phyloP scores from a whole-genome alignment of 495 filamentous ascomycete species.

The Neurospora sp. region DNA sequence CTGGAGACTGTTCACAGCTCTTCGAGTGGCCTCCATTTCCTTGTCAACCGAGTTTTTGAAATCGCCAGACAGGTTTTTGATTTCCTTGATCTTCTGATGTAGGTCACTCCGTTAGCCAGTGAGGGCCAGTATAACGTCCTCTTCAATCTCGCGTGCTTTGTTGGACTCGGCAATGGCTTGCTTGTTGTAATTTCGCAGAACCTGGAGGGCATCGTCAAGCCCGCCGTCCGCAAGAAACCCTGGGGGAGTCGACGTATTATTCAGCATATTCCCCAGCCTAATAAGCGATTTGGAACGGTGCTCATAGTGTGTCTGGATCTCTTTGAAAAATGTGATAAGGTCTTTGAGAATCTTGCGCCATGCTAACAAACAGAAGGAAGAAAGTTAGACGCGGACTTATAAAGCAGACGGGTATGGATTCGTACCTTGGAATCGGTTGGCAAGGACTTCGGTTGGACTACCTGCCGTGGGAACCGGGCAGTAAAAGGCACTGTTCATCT shows the following conservation, averaged over 20 bases:
- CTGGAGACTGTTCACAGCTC: constrained; percentile 65
- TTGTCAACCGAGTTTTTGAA: constrained; percentile 87
- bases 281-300: constrained; percentile 69
- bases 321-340: constrained; percentile 86
- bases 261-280: constrained; percentile 74
- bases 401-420: constrained; percentile 1
- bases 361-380: constrained; percentile 37
- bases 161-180: constrained; percentile 71
- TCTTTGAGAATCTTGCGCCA: constrained; percentile 96
- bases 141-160: constrained; percentile 83
- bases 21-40: constrained; percentile 61
- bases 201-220: constrained; percentile 72
- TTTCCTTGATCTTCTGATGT: constrained; percentile 94
- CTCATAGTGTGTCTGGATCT: constrained; percentile 87
- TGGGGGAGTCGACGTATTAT: constrained; percentile 63
- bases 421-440: constrained; percentile 82
- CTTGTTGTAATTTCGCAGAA: constrained; percentile 74
- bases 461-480: constrained; percentile 81
- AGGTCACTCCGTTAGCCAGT: constrained; percentile 80
- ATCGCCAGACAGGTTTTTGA: constrained; percentile 81
- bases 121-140: constrained; percentile 79
- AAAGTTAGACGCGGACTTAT: constrained; percentile 2
- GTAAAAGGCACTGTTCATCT: constrained; percentile 75
- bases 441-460: constrained; percentile 80
- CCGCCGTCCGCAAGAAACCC: constrained; percentile 69